Conservation (phyloP, 2,329 filamentous ascomycete genomes). For the Paracamarosporium sp. region DNA sequence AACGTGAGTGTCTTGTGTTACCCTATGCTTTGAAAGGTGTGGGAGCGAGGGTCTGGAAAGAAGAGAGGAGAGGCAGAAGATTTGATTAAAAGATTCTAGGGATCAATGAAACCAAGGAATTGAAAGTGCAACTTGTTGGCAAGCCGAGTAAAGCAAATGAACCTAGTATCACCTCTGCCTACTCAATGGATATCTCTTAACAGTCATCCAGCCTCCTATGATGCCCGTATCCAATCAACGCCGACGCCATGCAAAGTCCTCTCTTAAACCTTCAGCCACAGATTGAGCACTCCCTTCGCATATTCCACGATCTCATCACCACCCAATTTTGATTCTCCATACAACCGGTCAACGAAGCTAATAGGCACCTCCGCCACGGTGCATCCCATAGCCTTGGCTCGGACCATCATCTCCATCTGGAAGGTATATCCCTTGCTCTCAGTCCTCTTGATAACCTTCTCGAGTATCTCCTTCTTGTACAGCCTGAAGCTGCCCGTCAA, state of each 20-base stretch:
- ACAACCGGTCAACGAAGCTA: slow-evolving; percentile 92
- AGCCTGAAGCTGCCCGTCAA: slow-evolving; percentile 92
- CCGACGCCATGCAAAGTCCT: slow-evolving; percentile 32
- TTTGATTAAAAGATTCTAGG: neutral
- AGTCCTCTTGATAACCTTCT: slow-evolving; percentile 88
- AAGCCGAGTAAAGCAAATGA: neutral
- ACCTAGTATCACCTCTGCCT: slow-evolving; percentile 6
- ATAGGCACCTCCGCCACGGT: slow-evolving; percentile 96
- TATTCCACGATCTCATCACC: slow-evolving; percentile 97
- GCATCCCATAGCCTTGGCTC: slow-evolving; percentile 94
- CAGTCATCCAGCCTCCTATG: slow-evolving; percentile 3
- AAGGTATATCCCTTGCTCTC: slow-evolving; percentile 98
- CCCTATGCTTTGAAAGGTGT: neutral
- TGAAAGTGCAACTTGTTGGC: neutral
- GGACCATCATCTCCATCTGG: slow-evolving; percentile 99
- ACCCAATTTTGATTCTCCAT: slow-evolving; percentile 93
- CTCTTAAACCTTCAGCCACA: slow-evolving; percentile 58
- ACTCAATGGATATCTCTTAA: slow-evolving; percentile 2
- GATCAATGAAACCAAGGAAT: neutral
- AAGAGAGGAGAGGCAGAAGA: neutral
- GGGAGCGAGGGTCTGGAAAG: neutral
- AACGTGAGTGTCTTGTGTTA: neutral
- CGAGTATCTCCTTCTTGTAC: slow-evolving; percentile 89
- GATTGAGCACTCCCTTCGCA: slow-evolving; percentile 67
- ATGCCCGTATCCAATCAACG: slow-evolving; percentile 26